Evolutionary conservation across 371 early-diverging fungal species (phyloP).

Genomic region (Haplosporangium sp.): DNA sequence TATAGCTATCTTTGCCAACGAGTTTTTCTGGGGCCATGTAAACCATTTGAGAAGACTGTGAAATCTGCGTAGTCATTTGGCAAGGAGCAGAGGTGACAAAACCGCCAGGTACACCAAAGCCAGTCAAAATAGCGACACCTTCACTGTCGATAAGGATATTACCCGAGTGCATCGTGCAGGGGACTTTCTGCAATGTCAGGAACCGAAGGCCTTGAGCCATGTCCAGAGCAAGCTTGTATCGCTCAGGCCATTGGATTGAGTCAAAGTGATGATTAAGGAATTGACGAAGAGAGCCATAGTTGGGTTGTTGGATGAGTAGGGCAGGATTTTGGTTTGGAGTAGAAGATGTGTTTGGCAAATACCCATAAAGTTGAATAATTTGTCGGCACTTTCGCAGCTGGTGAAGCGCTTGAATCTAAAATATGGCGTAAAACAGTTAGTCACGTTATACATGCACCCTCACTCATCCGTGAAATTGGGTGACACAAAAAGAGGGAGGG

Average conservation of each 20-base stretch:
- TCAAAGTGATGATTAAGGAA: slow-evolving; percentile 54
- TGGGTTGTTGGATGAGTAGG: slow-evolving; percentile 47
- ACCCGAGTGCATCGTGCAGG: slow-evolving; percentile 47
- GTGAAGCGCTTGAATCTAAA: slow-evolving; percentile 52
- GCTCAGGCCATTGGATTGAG: slow-evolving; percentile 53
- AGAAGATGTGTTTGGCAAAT: slow-evolving; percentile 37
- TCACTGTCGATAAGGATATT: slow-evolving; percentile 50
- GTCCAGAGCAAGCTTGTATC: slow-evolving; percentile 51
- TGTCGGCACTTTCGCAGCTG: slow-evolving; percentile 50
- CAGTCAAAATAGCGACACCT: slow-evolving; percentile 50
- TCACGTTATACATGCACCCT: not conserved
- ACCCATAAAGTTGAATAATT: slow-evolving; percentile 52
- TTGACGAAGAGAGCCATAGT: slow-evolving; percentile 50
- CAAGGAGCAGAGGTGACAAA: slow-evolving; percentile 47
- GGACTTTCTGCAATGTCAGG: slow-evolving; percentile 37
- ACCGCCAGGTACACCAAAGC: slow-evolving; percentile 47
- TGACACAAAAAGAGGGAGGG: not conserved
- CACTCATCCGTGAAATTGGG: not conserved
- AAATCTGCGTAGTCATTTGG: slow-evolving; percentile 51
- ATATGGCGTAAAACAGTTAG: not conserved
- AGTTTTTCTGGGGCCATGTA: slow-evolving; percentile 51
- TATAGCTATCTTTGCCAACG: slow-evolving; percentile 15
- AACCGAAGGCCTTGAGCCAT: slow-evolving; percentile 51
- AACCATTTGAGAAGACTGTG: slow-evolving; percentile 22
- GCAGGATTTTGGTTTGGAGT: slow-evolving; percentile 37